phyloP scores from a whole-genome alignment of 2,329 filamentous ascomycete species.

The Aureobasidium vineae region DNA sequence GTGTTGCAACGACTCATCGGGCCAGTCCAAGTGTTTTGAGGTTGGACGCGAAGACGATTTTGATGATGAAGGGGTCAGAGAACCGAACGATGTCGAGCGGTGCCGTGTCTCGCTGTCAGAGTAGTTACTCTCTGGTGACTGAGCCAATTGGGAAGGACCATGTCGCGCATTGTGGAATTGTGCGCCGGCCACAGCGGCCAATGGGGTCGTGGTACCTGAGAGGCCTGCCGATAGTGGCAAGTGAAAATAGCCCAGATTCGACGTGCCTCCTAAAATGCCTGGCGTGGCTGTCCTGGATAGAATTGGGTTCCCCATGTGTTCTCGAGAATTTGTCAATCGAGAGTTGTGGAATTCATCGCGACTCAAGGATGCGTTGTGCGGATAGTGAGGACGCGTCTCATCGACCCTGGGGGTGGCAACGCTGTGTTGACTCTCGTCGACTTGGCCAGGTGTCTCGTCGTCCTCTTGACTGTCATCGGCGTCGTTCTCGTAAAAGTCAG shows the following conservation, averaged over 20 bases:
- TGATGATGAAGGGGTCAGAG: slow-evolving; percentile 48
- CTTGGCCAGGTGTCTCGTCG: slow-evolving; percentile 30
- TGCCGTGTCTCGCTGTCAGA: slow-evolving; percentile 40
- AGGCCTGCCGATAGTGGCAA: slow-evolving; percentile 68
- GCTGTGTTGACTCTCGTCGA: not conserved
- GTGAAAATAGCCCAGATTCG: slow-evolving; percentile 80
- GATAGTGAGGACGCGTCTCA: slow-evolving; percentile 16
- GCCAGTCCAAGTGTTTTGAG: slow-evolving; percentile 39
- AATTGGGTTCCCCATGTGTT: slow-evolving; percentile 36
- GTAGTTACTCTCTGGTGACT: slow-evolving; percentile 21
- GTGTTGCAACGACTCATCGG: slow-evolving; percentile 30
- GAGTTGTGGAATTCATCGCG: slow-evolving; percentile 25
- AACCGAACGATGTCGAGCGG: slow-evolving; percentile 44
- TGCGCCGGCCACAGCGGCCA: slow-evolving; percentile 75
- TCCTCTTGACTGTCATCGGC: slow-evolving; percentile 60
- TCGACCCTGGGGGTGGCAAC: not conserved
- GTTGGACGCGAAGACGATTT: slow-evolving; percentile 45
- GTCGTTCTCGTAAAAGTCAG: slow-evolving; percentile 92
- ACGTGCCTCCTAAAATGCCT: slow-evolving; percentile 66
- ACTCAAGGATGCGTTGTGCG: slow-evolving; percentile 12
- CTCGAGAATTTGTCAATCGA: slow-evolving; percentile 24
- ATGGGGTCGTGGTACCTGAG: slow-evolving; percentile 73
- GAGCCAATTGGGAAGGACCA: slow-evolving; percentile 24
- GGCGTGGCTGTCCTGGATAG: slow-evolving; percentile 52
- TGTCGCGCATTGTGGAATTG: slow-evolving; percentile 52